phyloP scores from a whole-genome alignment of 331 rosid species.

The Pyrus hybrid region DNA sequence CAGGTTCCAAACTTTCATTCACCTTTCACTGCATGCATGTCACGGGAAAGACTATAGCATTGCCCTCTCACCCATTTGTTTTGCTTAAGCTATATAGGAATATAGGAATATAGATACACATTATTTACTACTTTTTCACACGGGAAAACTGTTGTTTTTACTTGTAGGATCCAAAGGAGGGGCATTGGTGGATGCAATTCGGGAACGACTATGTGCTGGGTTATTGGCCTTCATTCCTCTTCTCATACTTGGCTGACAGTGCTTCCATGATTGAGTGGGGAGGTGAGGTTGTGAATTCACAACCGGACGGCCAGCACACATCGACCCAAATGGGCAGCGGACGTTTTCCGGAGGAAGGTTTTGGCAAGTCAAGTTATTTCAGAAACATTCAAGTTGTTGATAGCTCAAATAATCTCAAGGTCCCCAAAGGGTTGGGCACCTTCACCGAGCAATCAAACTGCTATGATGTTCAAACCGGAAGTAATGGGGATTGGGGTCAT shows the following conservation, averaged over 20 bases:
- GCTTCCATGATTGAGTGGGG: conserved; percentile 99
- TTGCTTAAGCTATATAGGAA: background rate
- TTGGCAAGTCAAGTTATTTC: conserved; percentile 92
- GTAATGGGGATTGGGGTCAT: conserved; percentile 93
- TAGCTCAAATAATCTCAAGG: conserved; percentile 87
- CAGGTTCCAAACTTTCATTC: background rate
- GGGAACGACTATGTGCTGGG: conserved; percentile 85
- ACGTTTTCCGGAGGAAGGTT: conserved; percentile 88
- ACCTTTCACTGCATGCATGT: background rate
- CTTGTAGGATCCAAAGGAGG: conserved; percentile 82
- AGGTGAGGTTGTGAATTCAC: conserved; percentile 91
- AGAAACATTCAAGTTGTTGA: conserved; percentile 87
- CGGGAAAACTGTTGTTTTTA: background rate
- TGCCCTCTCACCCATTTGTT: background rate
- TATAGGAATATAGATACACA: background rate
- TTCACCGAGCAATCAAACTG: conserved; percentile 90
- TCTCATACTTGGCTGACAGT: conserved; percentile 90
- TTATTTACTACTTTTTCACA: background rate
- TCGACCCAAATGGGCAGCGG: conserved; percentile 98
- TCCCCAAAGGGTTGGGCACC: conserved; percentile 81
- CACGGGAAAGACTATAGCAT: background rate
- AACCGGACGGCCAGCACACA: conserved; percentile 77
- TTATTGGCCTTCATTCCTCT: conserved; percentile 92
- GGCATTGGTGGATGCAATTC: conserved; percentile 99
- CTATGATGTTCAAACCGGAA: conserved; percentile 90